A percentile compares a stretch with the other conserved stretches of the same genome.
These are phyloP conservation scores for Achaetomium macrosporum DNA, from an alignment of 2,329 filamentous ascomycete genomes.

Conservation along the genomic window DNA sequence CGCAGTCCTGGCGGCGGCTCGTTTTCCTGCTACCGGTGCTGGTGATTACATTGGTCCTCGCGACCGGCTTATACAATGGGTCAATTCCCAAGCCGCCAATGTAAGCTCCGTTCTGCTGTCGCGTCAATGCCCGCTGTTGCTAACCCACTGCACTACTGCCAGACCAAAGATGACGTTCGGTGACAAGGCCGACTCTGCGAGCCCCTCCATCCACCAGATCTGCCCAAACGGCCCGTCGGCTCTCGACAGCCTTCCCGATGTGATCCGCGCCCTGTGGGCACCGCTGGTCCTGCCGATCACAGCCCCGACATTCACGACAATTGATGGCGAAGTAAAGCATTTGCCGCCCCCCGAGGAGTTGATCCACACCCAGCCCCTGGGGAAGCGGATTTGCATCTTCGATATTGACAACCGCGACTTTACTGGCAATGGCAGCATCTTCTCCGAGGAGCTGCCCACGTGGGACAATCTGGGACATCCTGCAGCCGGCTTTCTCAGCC, in stretches of 20 bases:
- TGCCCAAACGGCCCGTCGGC: background rate
- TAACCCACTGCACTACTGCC: background rate
- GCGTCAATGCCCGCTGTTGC: background rate
- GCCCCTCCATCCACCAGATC: constrained; percentile 2
- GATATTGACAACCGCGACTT: constrained; percentile 41
- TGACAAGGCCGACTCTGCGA: background rate
- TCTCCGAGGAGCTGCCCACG: constrained; percentile 31
- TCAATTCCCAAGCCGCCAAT: constrained; percentile 17
- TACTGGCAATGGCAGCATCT: constrained; percentile 32
- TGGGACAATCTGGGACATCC: constrained; percentile 36
- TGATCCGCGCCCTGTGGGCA: constrained; percentile 21
- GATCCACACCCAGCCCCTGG: constrained; percentile 28
- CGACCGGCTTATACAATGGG: constrained; percentile 17
- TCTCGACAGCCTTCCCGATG: constrained; percentile 13
- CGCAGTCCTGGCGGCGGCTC: constrained; percentile 20
- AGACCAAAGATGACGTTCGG: constrained; percentile 19
- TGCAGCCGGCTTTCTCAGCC: constrained; percentile 38
- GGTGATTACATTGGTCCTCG: constrained; percentile 11
- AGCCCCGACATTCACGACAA: constrained; percentile 16
- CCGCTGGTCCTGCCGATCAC: constrained; percentile 22
- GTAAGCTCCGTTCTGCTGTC: constrained; percentile 7
- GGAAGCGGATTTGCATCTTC: constrained; percentile 40
- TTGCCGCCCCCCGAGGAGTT: constrained; percentile 26
- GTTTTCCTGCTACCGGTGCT: constrained; percentile 15
- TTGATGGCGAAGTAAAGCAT: constrained; percentile 17